Evolutionary conservation across 2,329 filamentous ascomycete genomes (phyloP), one percentile per base, ranked within the genome.

Genomic region (Penicillium oxalicum): DNA sequence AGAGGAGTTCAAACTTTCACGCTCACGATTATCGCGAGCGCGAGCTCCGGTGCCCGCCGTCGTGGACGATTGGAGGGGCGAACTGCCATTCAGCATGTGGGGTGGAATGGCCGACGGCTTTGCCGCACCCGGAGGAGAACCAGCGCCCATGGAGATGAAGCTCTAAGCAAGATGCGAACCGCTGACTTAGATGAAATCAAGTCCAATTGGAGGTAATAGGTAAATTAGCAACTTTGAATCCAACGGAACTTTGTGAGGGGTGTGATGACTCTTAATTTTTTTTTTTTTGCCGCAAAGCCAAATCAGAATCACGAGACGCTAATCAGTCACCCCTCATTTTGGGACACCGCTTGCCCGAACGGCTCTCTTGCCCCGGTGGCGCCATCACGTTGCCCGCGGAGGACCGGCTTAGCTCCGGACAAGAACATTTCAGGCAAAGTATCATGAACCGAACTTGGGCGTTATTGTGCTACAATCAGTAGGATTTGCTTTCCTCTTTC

Each of bases 1-100:
- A 25, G 81, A 78, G 13, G 78, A 74, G 57, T 76, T 78, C 46
- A 83, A 72, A 48, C 69, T 77, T 45, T 83, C 79, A 29, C 79
- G 70, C 60, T 83, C 80, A 56, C 75, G 71, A 38, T 71, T 71
- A 61, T 77, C 80, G 49, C 76, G 71, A 34, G 69, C 69, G 50
- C 74, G 45, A 42, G 45, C 51, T 4, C 49, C 48, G 11, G 40
- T 29, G 25, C 54, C 48, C 9, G 54, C 27, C 29, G 47, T 70
- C 12, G 72, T 70, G 9, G 72, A 68, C 13, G 72, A 67, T 40
- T 78, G 71, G 32, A 80, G 72, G 40, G 78, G 75, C 45, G 73
- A 76, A 49, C 72, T 70, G 45, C 78, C 79, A 62, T 83, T 82
- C 42, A 77, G 58, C 49, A 83, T 68, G 64, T 82, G 75, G 43